Evolutionary conservation across 805 yeast genomes (phyloP), one percentile per base, ranked within the genome.

Genomic region (Lipomyces spencermartinsiae): DNA sequence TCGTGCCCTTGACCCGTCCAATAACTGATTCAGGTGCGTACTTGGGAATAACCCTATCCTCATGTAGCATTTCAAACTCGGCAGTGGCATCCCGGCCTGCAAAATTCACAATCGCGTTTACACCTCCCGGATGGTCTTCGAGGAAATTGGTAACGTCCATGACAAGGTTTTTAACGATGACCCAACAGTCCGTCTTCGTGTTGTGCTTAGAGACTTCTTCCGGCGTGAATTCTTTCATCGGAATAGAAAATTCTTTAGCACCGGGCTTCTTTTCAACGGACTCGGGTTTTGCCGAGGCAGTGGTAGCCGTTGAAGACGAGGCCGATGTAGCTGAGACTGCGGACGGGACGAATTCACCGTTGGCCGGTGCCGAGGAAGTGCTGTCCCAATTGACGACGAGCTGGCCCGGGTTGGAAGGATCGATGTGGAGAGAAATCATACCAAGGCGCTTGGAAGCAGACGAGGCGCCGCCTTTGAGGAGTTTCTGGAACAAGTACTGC

Each of bases 51-150:
- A 86, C 86, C 59, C 80, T 80, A 70, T 87, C 90, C 65, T 86
- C 87, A 74, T 87, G 90, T 63, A 86, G 77, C 86, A 82, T 87
- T 87, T 86, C 88, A 72, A 88, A 88, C 54, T 87, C 86, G 61
- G 76, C 80, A 7, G 91, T 87, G 57, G 93, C 93, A 76, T 92
- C 97, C 67, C 85, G 84, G 56, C 97, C 97, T 22, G 92, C 97
- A 77, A 88, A 85, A 74, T 91, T 95, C 59, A 87, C 80, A 67
- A 87, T 85, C 12, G 88, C 83, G 61, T 86, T 85, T 22, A 78
- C 83, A 9, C 91, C 91, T 34, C 91, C 91, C 6, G 91, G 91
- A 71, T 90, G 95, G 60, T 82, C 83, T 37, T 79, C 83, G 4
- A 87, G 77, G 69, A 90, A 83, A 37, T 75, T 68, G 22, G 92